phyloP scores from a whole-genome alignment of 352 stramenopile species.

The Phytopythium chamaehyphon region DNA sequence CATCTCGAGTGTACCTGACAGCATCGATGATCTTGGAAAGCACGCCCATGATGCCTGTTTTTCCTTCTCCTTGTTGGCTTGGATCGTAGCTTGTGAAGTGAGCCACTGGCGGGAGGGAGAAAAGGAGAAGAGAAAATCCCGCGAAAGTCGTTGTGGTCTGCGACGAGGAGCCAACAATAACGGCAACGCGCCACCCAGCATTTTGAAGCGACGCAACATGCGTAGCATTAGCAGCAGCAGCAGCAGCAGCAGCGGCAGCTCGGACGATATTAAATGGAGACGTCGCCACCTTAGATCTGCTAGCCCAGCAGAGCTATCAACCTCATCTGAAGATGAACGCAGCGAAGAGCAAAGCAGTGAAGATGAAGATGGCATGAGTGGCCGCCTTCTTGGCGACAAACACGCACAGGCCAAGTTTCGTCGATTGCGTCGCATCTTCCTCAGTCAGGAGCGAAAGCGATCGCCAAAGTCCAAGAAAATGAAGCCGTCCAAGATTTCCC shows the following conservation, averaged over 20 bases:
- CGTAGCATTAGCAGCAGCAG: no score
- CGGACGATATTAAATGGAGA: no score
- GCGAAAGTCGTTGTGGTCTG: neutral
- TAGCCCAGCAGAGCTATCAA: no score
- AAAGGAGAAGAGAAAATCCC: no score
- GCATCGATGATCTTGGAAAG: constrained; percentile 13
- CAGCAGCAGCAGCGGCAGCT: no score
- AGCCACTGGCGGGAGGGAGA: no score
- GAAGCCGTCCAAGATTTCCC: neutral
- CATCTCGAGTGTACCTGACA: constrained; percentile 13
- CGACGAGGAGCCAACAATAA: neutral
- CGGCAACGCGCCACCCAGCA: neutral
- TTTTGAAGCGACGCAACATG: neutral
- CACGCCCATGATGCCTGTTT: constrained; percentile 16
- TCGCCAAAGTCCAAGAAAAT: constrained; percentile 2
- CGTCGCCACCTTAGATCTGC: no score
- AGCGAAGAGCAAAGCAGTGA: neutral
- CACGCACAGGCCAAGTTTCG: constrained; percentile 38
- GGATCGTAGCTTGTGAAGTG: no score
- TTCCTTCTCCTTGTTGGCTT: no score
- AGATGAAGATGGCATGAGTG: constrained; percentile 9
- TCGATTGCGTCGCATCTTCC: constrained; percentile 61
- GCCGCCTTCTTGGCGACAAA: constrained; percentile 26
- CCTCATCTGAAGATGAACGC: neutral
- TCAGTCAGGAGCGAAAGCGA: constrained; percentile 25